Evolutionary conservation across 208 protist species (phyloP).

Genomic region (Leishmania major): DNA sequence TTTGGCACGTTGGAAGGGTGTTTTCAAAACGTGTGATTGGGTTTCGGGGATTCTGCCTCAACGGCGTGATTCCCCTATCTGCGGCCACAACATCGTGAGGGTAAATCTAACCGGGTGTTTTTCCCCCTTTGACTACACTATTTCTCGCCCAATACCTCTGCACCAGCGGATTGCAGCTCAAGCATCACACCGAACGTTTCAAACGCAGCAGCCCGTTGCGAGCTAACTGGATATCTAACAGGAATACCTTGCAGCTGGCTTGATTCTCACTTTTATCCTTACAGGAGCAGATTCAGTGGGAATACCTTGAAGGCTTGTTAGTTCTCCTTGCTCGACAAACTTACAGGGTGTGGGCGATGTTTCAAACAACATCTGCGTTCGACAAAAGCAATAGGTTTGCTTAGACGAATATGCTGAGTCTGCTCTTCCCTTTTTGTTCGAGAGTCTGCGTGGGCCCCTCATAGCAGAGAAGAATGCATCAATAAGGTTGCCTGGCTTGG

Average conservation of each 20-base stretch:
- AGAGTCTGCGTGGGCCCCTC: neutral
- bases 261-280: neutral
- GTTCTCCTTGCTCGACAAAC: no score
- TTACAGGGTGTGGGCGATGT: no score
- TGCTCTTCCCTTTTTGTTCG: neutral
- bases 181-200: neutral
- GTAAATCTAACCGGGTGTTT: neutral
- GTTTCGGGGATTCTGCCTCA: neutral
- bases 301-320: neutral
- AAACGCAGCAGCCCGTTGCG: neutral
- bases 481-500: neutral
- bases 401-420: neutral
- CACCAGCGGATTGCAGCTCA: neutral
- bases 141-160: neutral
- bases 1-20: neutral
- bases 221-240: neutral
- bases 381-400: neutral
- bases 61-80: neutral
- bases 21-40: neutral
- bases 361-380: neutral
- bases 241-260: neutral
- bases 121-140: neutral
- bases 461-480: neutral
- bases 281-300: neutral
- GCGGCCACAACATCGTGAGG: neutral